These are phyloP conservation scores for Staphylotrichum tortipilum DNA, from an alignment of 495 filamentous ascomycete species.

Conservation along the genomic window DNA sequence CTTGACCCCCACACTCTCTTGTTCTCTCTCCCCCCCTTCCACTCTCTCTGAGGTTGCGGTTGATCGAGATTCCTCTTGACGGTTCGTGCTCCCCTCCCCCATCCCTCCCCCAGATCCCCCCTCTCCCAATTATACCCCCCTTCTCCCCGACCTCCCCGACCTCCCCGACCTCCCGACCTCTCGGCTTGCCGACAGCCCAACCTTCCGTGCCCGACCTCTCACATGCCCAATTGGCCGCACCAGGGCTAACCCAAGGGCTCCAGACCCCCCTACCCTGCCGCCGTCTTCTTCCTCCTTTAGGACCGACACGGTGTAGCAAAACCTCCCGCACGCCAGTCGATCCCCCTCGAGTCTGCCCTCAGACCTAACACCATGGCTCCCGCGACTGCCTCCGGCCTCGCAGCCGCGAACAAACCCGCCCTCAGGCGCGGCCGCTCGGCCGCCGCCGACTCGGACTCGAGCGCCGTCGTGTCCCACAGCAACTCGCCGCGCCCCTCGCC, in stretches of 20 bases:
- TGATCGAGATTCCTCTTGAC: slow-evolving; percentile 7
- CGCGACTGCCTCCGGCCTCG: slow-evolving; percentile 26
- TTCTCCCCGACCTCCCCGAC: too few species aligned
- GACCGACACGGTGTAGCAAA: slow-evolving; percentile 2
- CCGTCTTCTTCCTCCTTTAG: too few species aligned
- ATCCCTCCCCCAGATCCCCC: not conserved
- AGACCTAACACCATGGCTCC: slow-evolving; percentile 30
- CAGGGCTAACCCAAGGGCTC: not conserved
- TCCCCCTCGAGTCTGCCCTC: too few species aligned
- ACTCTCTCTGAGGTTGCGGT: slow-evolving; percentile 1
- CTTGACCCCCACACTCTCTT: not conserved
- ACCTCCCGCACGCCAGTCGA: slow-evolving; percentile 4
- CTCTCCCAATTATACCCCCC: too few species aligned
- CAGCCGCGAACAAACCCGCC: slow-evolving; percentile 30
- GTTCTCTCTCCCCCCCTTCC: not conserved
- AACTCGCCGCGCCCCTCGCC: slow-evolving; percentile 67
- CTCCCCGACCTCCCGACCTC: too few species aligned
- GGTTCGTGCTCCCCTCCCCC: not conserved
- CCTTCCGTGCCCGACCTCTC: too few species aligned
- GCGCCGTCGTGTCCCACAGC: slow-evolving; percentile 53
- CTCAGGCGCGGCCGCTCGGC: slow-evolving; percentile 31
- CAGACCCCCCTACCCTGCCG: too few species aligned
- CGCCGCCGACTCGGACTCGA: slow-evolving; percentile 42
- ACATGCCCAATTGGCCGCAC: not conserved
- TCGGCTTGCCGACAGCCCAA: too few species aligned